Percentiles rank a stretch among this genome's conserved stretches.
Evolutionary conservation across 306 rosid species (phyloP).

Genomic region (Gynostemma pentaphyllum): DNA sequence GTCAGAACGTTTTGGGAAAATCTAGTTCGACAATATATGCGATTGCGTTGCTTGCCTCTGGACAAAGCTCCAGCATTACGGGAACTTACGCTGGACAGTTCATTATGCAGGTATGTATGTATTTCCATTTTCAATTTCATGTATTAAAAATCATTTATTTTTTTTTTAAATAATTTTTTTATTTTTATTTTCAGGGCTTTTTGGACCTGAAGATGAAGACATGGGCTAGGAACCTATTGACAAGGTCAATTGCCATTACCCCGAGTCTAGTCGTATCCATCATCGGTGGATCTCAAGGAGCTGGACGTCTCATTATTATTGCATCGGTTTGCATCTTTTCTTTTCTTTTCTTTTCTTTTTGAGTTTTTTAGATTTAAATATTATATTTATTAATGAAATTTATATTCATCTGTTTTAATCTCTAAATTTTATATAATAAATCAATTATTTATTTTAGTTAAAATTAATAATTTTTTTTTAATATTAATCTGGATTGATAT

Average conservation of each 20-base stretch:
- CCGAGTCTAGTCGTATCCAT: constrained; percentile 84
- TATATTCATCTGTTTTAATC: too few relatives aligned
- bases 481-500: too few relatives aligned
- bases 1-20: constrained; percentile 67
- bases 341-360: neutral
- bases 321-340: constrained; percentile 46
- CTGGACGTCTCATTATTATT: constrained; percentile 47
- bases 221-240: constrained; percentile 65
- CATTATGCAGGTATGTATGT: constrained; percentile 79
- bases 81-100: constrained; percentile 90
- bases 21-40: constrained; percentile 74
- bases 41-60: constrained; percentile 78
- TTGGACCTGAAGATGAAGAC: constrained; percentile 70
- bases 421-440: too few relatives aligned
- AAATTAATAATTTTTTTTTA: too few relatives aligned
- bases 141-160: neutral
- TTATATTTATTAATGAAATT: too few relatives aligned
- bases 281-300: constrained; percentile 44
- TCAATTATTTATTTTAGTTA: too few relatives aligned
- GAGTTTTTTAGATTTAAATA: neutral
- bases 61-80: constrained; percentile 87
- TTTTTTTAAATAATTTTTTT: neutral
- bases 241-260: constrained; percentile 64
- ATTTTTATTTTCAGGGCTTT: constrained; percentile 43
- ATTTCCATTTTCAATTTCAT: neutral